These are phyloP conservation scores for Neocatenulostroma microsporum DNA, from an alignment of 2,329 filamentous ascomycete genomes.

Conservation along the genomic window DNA sequence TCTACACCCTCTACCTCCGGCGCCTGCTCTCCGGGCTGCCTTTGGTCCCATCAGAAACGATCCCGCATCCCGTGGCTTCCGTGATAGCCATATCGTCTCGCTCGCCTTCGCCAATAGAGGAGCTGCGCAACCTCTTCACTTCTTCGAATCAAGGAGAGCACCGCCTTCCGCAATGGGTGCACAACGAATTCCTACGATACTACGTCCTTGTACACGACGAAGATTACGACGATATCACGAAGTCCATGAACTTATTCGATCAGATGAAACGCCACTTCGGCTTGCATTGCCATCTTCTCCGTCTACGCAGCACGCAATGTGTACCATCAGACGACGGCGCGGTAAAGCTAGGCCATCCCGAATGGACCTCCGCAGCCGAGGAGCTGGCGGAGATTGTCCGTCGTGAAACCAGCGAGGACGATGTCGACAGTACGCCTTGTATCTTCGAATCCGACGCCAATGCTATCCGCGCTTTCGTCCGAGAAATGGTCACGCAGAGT, in stretches of 20 bases:
- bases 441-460: slow-evolving; percentile 90
- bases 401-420: slow-evolving; percentile 51
- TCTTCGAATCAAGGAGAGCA: slow-evolving; percentile 72
- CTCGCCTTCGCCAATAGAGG: slow-evolving; percentile 75
- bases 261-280: slow-evolving; percentile 99
- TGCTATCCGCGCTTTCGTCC: slow-evolving; percentile 78
- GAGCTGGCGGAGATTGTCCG: slow-evolving; percentile 64
- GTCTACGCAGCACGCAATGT: slow-evolving; percentile 76
- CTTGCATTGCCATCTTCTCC: slow-evolving; percentile 83
- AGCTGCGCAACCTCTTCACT: slow-evolving; percentile 72
- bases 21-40: slow-evolving; percentile 73
- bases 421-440: slow-evolving; percentile 64
- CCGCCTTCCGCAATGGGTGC: slow-evolving; percentile 73
- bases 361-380: slow-evolving; percentile 84
- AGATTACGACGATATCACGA: slow-evolving; percentile 83
- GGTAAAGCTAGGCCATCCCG: slow-evolving; percentile 67
- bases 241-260: slow-evolving; percentile 85
- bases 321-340: slow-evolving; percentile 88
- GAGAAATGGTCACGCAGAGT: slow-evolving; percentile 92
- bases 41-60: slow-evolving; percentile 79
- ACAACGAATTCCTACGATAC: slow-evolving; percentile 87
- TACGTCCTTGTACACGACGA: slow-evolving; percentile 97
- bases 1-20: slow-evolving; percentile 78
- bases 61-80: slow-evolving; percentile 87
- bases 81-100: slow-evolving; percentile 92